A percentile compares a stretch with the other conserved stretches of the same genome.
These are phyloP conservation scores for Ophiocordyceps robertsii DNA, from an alignment of 2,329 filamentous ascomycete genomes.

Conservation along the genomic window DNA sequence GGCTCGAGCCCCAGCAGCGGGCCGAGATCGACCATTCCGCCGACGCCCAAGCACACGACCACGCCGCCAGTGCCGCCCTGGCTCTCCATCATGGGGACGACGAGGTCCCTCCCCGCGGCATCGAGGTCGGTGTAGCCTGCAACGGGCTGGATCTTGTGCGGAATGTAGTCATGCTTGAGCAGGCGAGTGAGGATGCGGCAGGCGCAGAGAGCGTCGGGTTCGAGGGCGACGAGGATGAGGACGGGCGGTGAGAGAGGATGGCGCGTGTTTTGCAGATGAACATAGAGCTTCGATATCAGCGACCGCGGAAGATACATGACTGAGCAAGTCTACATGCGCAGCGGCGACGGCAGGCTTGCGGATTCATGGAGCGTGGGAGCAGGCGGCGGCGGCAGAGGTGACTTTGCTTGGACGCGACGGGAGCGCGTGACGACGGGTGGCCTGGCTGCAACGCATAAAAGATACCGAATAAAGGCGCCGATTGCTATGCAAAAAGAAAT, in stretches of 20 bases:
- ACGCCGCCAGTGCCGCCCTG: conserved; percentile 77
- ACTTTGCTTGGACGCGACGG: background rate
- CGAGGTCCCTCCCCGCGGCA: conserved; percentile 63
- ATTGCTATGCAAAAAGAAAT: background rate
- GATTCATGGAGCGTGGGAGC: conserved; percentile 11
- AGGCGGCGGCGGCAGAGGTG: background rate
- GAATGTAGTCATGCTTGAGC: conserved; percentile 95
- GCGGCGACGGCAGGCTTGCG: conserved; percentile 5
- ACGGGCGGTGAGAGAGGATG: conserved; percentile 87
- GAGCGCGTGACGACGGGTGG: background rate
- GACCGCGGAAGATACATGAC: conserved; percentile 89
- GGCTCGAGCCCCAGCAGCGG: conserved; percentile 58
- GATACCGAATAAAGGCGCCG: background rate
- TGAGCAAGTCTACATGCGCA: conserved; percentile 15
- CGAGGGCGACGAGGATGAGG: conserved; percentile 81
- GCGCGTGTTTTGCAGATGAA: conserved; percentile 71
- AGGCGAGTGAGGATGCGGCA: conserved; percentile 86
- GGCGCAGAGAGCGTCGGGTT: conserved; percentile 89
- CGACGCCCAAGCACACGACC: conserved; percentile 84
- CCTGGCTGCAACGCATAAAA: background rate
- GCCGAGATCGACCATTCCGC: conserved; percentile 79
- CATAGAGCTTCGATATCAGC: conserved; percentile 83
- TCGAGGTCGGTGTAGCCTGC: conserved; percentile 84
- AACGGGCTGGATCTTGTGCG: conserved; percentile 92
- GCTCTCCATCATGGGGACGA: conserved; percentile 74